Conservation (phyloP, 2,329 filamentous ascomycete genomes). For the Byssothecium circinans region DNA sequence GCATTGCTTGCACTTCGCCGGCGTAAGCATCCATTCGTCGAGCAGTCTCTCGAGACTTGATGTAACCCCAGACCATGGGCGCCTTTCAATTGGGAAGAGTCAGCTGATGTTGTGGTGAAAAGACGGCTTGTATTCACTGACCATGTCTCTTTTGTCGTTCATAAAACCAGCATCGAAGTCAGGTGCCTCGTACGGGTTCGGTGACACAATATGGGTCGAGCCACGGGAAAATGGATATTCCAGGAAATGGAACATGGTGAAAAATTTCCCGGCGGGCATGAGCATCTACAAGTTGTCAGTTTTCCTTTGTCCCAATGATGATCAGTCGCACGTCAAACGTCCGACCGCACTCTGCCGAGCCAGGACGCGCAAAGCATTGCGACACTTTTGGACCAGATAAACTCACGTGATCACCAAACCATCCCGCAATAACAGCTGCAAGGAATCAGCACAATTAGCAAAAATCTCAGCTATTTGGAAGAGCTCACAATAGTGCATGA, state of each 20-base stretch:
- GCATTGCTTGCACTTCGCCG: constrained; percentile 65
- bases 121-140: neutral
- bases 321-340: too few relatives aligned
- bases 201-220: constrained; percentile 68
- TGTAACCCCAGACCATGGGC: constrained; percentile 78
- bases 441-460: neutral
- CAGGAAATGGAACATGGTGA: constrained; percentile 81
- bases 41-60: constrained; percentile 79
- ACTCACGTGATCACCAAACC: constrained; percentile 52
- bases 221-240: constrained; percentile 78
- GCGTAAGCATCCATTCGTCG: constrained; percentile 77
- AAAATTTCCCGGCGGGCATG: constrained; percentile 77
- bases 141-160: constrained; percentile 82
- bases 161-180: constrained; percentile 84
- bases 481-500: constrained; percentile 71
- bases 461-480: neutral
- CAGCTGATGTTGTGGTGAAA: neutral
- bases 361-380: too few relatives aligned
- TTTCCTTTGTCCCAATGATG: constrained; percentile 43
- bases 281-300: constrained; percentile 39
- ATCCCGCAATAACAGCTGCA: constrained; percentile 61
- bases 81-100: constrained; percentile 40
- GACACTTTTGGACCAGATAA: too few relatives aligned
- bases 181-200: constrained; percentile 71
- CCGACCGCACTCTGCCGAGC: too few relatives aligned